A percentile compares a stretch with the other conserved stretches of the same genome.
Evolutionary conservation across 495 filamentous ascomycete genomes (phyloP).

Genomic region (Sporormia fimetaria): DNA sequence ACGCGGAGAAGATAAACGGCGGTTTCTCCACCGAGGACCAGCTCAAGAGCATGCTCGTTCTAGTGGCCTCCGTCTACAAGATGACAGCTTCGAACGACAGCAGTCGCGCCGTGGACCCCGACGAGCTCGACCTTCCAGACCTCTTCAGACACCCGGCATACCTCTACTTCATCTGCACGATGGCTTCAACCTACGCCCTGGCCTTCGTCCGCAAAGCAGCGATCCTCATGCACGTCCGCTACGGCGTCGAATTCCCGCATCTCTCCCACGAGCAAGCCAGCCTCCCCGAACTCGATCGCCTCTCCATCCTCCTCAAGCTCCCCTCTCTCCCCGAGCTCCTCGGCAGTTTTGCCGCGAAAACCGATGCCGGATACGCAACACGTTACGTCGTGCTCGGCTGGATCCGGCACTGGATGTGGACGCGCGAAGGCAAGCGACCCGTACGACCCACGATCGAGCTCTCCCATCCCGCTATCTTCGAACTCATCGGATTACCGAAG

Average conservation of each 20-base stretch:
- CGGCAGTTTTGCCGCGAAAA: constrained; percentile 31
- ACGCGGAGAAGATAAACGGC: constrained; percentile 6
- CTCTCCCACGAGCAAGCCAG: constrained; percentile 54
- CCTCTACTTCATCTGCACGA: constrained; percentile 38
- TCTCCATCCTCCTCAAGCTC: constrained; percentile 61
- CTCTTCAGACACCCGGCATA: constrained; percentile 3
- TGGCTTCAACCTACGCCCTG: constrained; percentile 71
- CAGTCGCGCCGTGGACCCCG: not conserved
- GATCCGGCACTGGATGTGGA: constrained; percentile 52
- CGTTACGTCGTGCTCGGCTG: constrained; percentile 59
- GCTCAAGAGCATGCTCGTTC: constrained; percentile 8
- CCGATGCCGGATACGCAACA: constrained; percentile 27
- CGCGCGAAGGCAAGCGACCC: constrained; percentile 21
- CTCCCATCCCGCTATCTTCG: constrained; percentile 81
- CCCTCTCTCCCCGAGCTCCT: constrained; percentile 74
- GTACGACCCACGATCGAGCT: constrained; percentile 37
- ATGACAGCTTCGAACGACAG: constrained; percentile 4
- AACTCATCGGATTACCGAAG: constrained; percentile 83
- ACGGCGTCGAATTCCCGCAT: constrained; percentile 76
- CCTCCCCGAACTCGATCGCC: constrained; percentile 67
- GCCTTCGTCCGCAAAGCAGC: constrained; percentile 77
- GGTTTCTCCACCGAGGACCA: constrained; percentile 2
- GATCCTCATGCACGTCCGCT: constrained; percentile 76
- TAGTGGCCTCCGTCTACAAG: constrained; percentile 13
- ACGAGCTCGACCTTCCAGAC: not conserved